Conservation (phyloP, 768 basidiomycete species). For the Boletus speciosus region DNA sequence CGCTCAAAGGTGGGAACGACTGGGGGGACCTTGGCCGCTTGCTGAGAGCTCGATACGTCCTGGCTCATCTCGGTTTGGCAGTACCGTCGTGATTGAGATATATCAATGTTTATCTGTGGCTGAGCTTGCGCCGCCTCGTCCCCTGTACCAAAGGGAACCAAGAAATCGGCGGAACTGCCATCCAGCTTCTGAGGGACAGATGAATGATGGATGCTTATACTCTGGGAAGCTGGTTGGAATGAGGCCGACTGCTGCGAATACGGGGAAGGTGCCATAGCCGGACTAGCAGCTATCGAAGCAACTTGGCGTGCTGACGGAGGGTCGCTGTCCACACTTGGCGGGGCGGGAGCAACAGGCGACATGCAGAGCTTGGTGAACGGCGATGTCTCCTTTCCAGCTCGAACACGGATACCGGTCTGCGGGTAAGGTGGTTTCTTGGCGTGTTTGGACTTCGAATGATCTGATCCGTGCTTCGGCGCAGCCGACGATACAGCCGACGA, state of each 20-base stretch:
- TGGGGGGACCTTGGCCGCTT: constrained; percentile 7
- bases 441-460: constrained; percentile 33
- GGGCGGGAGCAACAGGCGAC: constrained; percentile 3
- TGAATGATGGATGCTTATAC: neutral
- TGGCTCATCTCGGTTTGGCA: constrained; percentile 10
- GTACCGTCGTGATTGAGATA: constrained; percentile 16
- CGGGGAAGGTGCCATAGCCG: constrained; percentile 8
- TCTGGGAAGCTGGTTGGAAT: constrained; percentile 8
- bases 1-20: constrained; percentile 19
- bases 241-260: constrained; percentile 14
- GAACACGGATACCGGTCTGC: constrained; percentile 45
- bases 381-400: constrained; percentile 35
- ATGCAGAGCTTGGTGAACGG: constrained; percentile 16
- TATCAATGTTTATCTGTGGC: constrained; percentile 11
- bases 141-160: constrained; percentile 20
- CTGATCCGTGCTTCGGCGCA: constrained; percentile 12
- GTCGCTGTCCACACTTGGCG: constrained; percentile 14
- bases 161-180: constrained; percentile 18
- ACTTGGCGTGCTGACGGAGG: constrained; percentile 5
- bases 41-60: constrained; percentile 6
- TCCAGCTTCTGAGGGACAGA: constrained; percentile 16
- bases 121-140: constrained; percentile 16
- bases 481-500: constrained; percentile 3
- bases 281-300: constrained; percentile 11
- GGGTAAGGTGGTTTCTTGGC: constrained; percentile 43